These are phyloP conservation scores for Cornus florida DNA, from an alignment of 148 eudicot genomes.

Conservation along the genomic window DNA sequence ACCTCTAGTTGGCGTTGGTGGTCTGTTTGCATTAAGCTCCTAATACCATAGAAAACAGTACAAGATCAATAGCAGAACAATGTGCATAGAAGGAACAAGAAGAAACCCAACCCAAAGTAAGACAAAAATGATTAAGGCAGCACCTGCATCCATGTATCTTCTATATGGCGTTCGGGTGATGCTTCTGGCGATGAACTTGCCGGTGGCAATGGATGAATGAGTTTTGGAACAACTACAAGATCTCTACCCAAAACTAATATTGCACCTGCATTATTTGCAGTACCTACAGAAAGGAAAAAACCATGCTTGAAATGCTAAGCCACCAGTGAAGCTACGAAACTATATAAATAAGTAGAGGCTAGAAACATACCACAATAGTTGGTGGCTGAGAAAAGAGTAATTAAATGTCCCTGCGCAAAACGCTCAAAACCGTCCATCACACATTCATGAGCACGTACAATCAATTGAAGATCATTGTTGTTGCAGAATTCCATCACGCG, in stretches of 20 bases:
- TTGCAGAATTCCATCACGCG: conserved; percentile 99
- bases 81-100: neutral
- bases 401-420: conserved; percentile 97
- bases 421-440: conserved; percentile 99
- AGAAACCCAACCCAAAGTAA: neutral
- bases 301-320: neutral
- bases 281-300: conserved; percentile 45
- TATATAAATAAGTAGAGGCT: neutral
- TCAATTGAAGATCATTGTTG: conserved; percentile 94
- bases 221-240: conserved; percentile 97
- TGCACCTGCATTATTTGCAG: conserved; percentile 98
- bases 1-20: conserved; percentile 96
- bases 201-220: conserved; percentile 97
- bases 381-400: conserved; percentile 98
- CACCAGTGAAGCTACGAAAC: conserved; percentile 1
- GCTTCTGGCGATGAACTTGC: conserved; percentile 84
- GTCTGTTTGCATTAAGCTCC: conserved; percentile 97
- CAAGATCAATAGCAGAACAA: neutral
- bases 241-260: conserved; percentile 94
- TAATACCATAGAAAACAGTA: conserved; percentile 14
- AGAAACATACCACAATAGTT: conserved; percentile 87
- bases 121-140: neutral
- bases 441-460: conserved; percentile 98
- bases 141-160: conserved; percentile 99
- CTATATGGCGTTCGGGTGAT: conserved; percentile 92